Evolutionary conservation across 768 basidiomycete species (phyloP).

Genomic region (Rhodocollybia butyracea): DNA sequence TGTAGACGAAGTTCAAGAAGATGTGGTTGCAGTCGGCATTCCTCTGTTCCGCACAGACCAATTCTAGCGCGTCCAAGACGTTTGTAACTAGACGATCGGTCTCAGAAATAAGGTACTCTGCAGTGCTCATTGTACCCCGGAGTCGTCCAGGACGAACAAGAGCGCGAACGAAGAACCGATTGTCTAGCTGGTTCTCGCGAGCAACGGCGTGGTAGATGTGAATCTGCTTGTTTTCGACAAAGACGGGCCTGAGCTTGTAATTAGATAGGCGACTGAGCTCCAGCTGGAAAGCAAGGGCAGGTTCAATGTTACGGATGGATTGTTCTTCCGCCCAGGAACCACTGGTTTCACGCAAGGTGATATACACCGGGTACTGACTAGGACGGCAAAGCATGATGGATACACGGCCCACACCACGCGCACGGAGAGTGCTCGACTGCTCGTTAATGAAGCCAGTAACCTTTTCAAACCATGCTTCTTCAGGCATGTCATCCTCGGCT

Average conservation of each 20-base stretch:
- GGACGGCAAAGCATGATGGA: slow-evolving; percentile 90
- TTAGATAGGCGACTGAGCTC: slow-evolving; percentile 95
- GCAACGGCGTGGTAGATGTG: slow-evolving; percentile 97
- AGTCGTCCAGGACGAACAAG: slow-evolving; percentile 94
- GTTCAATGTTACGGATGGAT: slow-evolving; percentile 97
- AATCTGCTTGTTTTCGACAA: slow-evolving; percentile 95
- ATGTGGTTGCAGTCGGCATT: slow-evolving; percentile 98
- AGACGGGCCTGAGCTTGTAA: slow-evolving; percentile 95
- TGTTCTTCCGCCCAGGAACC: slow-evolving; percentile 89
- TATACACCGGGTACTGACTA: slow-evolving; percentile 92
- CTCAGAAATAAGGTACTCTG: slow-evolving; percentile 98
- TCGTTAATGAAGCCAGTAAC: slow-evolving; percentile 73
- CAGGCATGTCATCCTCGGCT: slow-evolving; percentile 70
- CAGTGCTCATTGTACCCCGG: slow-evolving; percentile 86
- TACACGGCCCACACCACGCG: slow-evolving; percentile 86
- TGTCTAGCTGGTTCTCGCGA: slow-evolving; percentile 95
- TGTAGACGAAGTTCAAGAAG: slow-evolving; percentile 99
- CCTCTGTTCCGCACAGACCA: slow-evolving; percentile 85
- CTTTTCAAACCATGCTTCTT: slow-evolving; percentile 73
- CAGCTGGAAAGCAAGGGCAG: slow-evolving; percentile 95
- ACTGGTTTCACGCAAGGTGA: slow-evolving; percentile 70
- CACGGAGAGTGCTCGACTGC: slow-evolving; percentile 54
- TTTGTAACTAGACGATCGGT: slow-evolving; percentile 94
- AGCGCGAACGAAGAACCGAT: slow-evolving; percentile 96
- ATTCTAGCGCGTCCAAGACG: slow-evolving; percentile 92